Evolutionary conservation across 345 rosid genomes (phyloP), one percentile per base, ranked within the genome.

Genomic region (Punica granatum): DNA sequence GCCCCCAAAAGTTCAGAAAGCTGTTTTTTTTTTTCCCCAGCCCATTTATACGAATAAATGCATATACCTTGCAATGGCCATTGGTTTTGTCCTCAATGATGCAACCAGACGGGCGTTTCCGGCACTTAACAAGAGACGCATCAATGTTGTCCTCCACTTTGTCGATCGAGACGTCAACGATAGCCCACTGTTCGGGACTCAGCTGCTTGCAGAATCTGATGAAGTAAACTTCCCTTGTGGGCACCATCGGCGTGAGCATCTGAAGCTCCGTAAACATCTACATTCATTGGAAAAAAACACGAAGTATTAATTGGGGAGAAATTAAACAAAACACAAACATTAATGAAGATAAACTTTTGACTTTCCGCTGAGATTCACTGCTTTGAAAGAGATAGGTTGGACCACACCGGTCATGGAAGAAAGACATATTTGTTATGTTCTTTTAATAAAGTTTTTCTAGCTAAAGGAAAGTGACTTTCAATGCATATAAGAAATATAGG

Each of bases 231-330:
- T 94, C 98, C 78, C 99, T 85, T 0, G 96, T 85, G 32, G 96
- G 83, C 65, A 94, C 99, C 81, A 91, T 74, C 12, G 99, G 98
- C 51, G 99, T 91, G 1, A 94, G 90, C 89, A 91, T 88, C 60
- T 94, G 99, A 69, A 86, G 75, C 87, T 94, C 99, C 6, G 92
- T 92, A 74, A 94, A 94, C 99, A 91, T 94, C 99, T 94, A 86
- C 84, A 74, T 0, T 8, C 63, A 8, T 34, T 8, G 18, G 36
- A 39, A 70, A 25, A 36, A 28, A 31, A 33, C 48, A 30, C 31
- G 37, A 60, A 56, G 5, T 11, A 37, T 4, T 37, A 5, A 37
- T 11, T 23, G 28, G 34, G 23, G 12, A 2, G 36, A 36, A 37
- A 37, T 37, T 11, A 37, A 11, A 67, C 23, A 31, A 51, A 12